Evolutionary conservation across 805 yeast genomes (phyloP).

Genomic region (Saccharomyces mikatae): DNA sequence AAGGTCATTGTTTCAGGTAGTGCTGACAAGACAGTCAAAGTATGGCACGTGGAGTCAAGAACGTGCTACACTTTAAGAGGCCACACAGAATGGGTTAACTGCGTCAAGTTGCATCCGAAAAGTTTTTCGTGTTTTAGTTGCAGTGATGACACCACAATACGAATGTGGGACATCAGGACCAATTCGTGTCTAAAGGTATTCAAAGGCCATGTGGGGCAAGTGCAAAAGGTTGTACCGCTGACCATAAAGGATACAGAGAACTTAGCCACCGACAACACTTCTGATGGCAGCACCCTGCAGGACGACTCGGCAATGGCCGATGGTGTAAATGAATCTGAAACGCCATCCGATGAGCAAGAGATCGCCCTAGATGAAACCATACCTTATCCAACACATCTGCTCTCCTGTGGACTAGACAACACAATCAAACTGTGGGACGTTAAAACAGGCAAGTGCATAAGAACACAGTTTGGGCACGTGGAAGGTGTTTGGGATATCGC

Average conservation of each 20-base stretch:
- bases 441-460: constrained; percentile 72
- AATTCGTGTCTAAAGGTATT: constrained; percentile 73
- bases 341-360: constrained; percentile 9
- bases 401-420: constrained; percentile 85
- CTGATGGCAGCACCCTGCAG: constrained; percentile 13
- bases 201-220: constrained; percentile 88
- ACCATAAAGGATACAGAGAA: constrained; percentile 59
- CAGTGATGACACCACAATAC: constrained; percentile 83
- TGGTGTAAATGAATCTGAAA: neutral
- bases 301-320: constrained; percentile 4
- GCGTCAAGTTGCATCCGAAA: constrained; percentile 76
- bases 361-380: constrained; percentile 20
- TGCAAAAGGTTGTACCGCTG: constrained; percentile 84
- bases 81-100: constrained; percentile 85
- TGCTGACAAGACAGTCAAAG: constrained; percentile 85
- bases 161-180: constrained; percentile 88
- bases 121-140: constrained; percentile 78
- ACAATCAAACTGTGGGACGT: constrained; percentile 92
- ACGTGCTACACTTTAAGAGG: constrained; percentile 91
- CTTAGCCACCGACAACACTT: constrained; percentile 35
- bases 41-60: constrained; percentile 93
- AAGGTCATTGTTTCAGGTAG: constrained; percentile 87
- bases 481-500: constrained; percentile 98
- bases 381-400: constrained; percentile 67
- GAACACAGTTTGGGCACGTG: constrained; percentile 95